Conservation (phyloP, 2,329 filamentous ascomycete genomes). For the Allantophomopsis lycopodina region DNA sequence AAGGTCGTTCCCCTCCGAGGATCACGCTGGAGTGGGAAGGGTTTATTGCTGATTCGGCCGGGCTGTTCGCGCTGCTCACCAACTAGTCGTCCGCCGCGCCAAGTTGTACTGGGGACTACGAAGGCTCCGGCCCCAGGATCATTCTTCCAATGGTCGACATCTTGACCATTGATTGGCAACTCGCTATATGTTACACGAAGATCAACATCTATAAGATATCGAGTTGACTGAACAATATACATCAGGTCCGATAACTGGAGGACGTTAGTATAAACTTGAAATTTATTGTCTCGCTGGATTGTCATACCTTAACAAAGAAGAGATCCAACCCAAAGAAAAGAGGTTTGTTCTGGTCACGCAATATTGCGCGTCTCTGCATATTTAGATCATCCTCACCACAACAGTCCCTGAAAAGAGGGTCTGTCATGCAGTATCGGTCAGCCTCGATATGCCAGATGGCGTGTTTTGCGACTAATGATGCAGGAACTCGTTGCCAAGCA, state of each 20-base stretch:
- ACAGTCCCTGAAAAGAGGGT: conserved; percentile 34
- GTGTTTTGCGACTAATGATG: conserved; percentile 37
- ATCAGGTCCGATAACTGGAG: conserved; percentile 46
- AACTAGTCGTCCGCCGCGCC: conserved; percentile 38
- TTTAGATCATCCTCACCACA: conserved; percentile 16
- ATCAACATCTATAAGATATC: conserved; percentile 41
- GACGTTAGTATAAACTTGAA: conserved; percentile 7
- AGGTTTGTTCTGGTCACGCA: not conserved
- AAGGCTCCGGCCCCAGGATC: conserved; percentile 43
- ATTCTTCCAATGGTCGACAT: conserved; percentile 36
- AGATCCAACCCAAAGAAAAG: conserved; percentile 39
- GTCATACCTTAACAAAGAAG: conserved; percentile 51
- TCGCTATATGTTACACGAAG: conserved; percentile 47
- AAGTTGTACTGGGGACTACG: conserved; percentile 43
- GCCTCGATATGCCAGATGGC: conserved; percentile 46
- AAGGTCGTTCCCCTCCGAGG: conserved; percentile 36
- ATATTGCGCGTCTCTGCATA: conserved; percentile 6
- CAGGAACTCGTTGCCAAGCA: conserved; percentile 41
- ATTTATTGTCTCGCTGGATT: not conserved
- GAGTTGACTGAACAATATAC: conserved; percentile 38
- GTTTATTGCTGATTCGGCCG: conserved; percentile 33
- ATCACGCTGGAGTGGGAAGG: conserved; percentile 39
- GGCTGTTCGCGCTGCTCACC: conserved; percentile 34
- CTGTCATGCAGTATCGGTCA: conserved; percentile 39
- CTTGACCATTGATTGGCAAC: conserved; percentile 5